Conservation (phyloP, 2,329 filamentous ascomycete genomes). For the Fusarium pilosicola region DNA sequence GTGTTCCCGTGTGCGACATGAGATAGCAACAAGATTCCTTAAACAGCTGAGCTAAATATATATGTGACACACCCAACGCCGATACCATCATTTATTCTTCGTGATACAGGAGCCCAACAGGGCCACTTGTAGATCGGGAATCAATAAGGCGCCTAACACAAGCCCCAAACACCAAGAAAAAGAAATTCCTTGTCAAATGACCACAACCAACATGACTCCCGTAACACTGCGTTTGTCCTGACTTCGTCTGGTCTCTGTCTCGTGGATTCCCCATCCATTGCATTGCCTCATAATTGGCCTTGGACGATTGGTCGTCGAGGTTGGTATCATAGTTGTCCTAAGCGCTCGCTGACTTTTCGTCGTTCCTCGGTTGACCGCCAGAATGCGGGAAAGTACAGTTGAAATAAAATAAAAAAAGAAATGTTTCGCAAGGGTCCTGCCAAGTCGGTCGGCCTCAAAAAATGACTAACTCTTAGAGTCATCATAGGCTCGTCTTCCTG, state of each 20-base stretch:
- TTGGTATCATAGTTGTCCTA: conserved; percentile 27
- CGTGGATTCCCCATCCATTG: background rate
- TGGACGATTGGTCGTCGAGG: background rate
- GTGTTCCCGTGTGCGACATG: conserved; percentile 11
- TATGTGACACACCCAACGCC: conserved; percentile 35
- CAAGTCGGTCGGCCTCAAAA: conserved; percentile 32
- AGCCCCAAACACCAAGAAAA: conserved; percentile 32
- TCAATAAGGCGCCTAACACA: conserved; percentile 26
- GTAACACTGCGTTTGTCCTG: conserved; percentile 2
- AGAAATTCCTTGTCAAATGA: conserved; percentile 20
- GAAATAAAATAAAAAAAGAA: conserved; percentile 27
- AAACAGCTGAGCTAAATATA: conserved; percentile 32
- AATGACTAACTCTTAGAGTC: conserved; percentile 17
- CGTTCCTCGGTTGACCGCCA: conserved; percentile 31
- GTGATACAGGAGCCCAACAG: conserved; percentile 25
- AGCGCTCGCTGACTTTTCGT: conserved; percentile 24
- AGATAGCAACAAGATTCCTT: conserved; percentile 27
- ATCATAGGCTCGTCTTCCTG: conserved; percentile 16
- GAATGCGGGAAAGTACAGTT: conserved; percentile 31
- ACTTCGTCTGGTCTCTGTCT: background rate
- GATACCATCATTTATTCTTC: conserved; percentile 33
- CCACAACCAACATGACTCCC: background rate
- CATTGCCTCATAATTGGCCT: background rate
- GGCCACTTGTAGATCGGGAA: conserved; percentile 30
- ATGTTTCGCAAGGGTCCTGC: conserved; percentile 36